These are phyloP conservation scores for Gossypium aridum DNA, from an alignment of 441 rosid genomes.

Conservation along the genomic window DNA sequence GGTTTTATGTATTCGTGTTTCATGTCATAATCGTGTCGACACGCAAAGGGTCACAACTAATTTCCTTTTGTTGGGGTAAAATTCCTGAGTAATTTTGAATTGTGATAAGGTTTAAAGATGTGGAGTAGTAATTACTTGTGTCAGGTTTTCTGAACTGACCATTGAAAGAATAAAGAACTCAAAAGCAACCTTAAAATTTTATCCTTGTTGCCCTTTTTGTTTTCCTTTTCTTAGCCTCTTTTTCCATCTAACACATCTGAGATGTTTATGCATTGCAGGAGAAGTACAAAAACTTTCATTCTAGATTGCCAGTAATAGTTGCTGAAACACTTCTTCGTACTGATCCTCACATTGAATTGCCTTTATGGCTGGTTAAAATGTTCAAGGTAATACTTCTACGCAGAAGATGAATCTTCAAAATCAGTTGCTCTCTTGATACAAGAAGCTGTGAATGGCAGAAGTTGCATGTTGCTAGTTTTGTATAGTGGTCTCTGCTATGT, in stretches of 20 bases:
- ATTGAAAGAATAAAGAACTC: not conserved
- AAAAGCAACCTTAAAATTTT: not conserved
- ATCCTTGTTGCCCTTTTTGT: not conserved
- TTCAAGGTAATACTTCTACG: constrained; percentile 63
- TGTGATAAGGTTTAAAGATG: not conserved
- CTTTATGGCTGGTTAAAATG: constrained; percentile 91
- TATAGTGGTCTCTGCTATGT: not conserved
- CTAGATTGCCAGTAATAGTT: constrained; percentile 78
- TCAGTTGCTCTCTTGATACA: not conserved
- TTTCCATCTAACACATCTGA: not conserved
- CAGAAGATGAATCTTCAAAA: not conserved
- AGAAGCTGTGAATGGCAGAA: not conserved
- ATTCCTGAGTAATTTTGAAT: not conserved
- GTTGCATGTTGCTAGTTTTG: not conserved
- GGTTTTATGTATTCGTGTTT: not conserved
- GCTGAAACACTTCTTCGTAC: constrained; percentile 85
- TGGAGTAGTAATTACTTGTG: not conserved
- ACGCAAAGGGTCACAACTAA: not conserved
- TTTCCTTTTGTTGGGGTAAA: not conserved
- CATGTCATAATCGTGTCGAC: not conserved
- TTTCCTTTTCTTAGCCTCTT: not conserved
- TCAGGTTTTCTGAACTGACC: not conserved
- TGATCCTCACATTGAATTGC: constrained; percentile 80
- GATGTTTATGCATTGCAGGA: constrained; percentile 42
- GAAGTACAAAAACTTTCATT: constrained; percentile 63